Percentiles rank a stretch among this genome's conserved stretches.
Evolutionary conservation across 805 yeast genomes (phyloP).

Genomic region (Kluyveromyces dobzhanskii): DNA sequence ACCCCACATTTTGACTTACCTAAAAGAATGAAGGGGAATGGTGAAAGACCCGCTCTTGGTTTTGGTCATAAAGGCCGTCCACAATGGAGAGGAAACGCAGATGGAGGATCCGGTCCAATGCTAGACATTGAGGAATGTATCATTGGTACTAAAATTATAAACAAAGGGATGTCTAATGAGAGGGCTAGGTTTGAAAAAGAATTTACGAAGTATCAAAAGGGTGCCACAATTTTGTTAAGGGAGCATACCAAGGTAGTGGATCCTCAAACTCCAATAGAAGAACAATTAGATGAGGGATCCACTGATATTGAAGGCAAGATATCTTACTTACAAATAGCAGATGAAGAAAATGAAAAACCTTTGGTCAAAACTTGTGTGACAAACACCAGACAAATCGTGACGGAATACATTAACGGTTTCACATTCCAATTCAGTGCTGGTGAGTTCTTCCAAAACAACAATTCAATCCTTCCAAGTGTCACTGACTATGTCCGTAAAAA

Average conservation of each 20-base stretch:
- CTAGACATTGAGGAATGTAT: constrained; percentile 91
- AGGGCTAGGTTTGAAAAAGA: constrained; percentile 45
- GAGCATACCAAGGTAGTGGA: constrained; percentile 52
- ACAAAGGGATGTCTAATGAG: constrained; percentile 65
- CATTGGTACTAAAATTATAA: constrained; percentile 76
- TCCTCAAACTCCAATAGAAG: constrained; percentile 20
- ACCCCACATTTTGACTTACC: constrained; percentile 94
- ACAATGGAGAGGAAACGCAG: constrained; percentile 45
- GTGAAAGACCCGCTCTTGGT: constrained; percentile 64
- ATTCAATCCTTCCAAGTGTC: constrained; percentile 78
- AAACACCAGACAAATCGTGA: constrained; percentile 66
- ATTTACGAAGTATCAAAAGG: constrained; percentile 48
- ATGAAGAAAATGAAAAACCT: constrained; percentile 23
- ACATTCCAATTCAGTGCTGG: constrained; percentile 87
- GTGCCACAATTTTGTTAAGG: constrained; percentile 80
- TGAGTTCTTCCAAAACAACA: constrained; percentile 94
- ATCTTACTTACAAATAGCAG: constrained; percentile 29
- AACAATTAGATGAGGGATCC: constrained; percentile 38
- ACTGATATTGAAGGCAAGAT: constrained; percentile 33
- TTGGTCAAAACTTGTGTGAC: constrained; percentile 69
- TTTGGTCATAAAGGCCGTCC: constrained; percentile 84
- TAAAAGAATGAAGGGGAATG: constrained; percentile 34
- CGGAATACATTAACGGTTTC: constrained; percentile 65
- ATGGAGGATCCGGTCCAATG: constrained; percentile 55
- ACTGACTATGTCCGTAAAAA: constrained; percentile 74